A percentile compares a stretch with the other conserved stretches of the same genome.
Evolutionary conservation across 2,329 filamentous ascomycete genomes (phyloP).

Genomic region (Aureobasidium sp.): DNA sequence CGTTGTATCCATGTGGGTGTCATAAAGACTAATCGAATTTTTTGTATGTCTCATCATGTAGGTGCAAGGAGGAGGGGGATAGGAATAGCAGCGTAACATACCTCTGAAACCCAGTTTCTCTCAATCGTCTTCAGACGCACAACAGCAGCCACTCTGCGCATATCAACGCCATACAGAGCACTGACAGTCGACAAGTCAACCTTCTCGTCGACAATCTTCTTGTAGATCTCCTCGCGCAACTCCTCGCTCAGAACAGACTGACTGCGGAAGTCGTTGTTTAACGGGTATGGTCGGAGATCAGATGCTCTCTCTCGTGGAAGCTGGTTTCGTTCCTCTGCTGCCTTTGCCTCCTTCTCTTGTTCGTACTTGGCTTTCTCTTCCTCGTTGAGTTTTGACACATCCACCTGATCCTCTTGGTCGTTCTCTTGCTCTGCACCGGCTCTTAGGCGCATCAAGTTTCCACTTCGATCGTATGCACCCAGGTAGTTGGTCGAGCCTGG

Average conservation of each 20-base stretch:
- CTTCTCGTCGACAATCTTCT: conserved; percentile 56
- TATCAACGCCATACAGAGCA: conserved; percentile 68
- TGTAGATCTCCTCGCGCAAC: conserved; percentile 66
- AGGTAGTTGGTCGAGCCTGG: conserved; percentile 49
- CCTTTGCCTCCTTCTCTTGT: conserved; percentile 18
- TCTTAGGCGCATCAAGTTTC: conserved; percentile 39
- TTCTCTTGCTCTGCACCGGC: conserved; percentile 20
- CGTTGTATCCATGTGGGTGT: conserved; percentile 85
- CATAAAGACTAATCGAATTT: conserved; percentile 99
- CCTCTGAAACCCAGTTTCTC: conserved; percentile 66
- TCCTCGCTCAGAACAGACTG: conserved; percentile 66
- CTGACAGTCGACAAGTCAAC: conserved; percentile 69
- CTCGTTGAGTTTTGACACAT: conserved; percentile 21
- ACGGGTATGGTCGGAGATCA: conserved; percentile 58
- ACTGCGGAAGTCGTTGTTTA: conserved; percentile 64
- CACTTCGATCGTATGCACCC: conserved; percentile 44
- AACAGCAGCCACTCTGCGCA: conserved; percentile 77
- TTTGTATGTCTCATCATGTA: conserved; percentile 63
- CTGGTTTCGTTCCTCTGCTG: conserved; percentile 20
- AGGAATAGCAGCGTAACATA: conserved; percentile 45
- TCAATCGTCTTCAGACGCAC: conserved; percentile 81
- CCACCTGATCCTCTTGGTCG: conserved; percentile 19
- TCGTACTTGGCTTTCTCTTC: conserved; percentile 18
- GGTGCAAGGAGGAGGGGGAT: conserved; percentile 30
- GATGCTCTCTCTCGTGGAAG: conserved; percentile 22